Base-by-base conservation (phyloP, 768 basidiomycete genomes). In the Kwoniella europaea region DNA sequence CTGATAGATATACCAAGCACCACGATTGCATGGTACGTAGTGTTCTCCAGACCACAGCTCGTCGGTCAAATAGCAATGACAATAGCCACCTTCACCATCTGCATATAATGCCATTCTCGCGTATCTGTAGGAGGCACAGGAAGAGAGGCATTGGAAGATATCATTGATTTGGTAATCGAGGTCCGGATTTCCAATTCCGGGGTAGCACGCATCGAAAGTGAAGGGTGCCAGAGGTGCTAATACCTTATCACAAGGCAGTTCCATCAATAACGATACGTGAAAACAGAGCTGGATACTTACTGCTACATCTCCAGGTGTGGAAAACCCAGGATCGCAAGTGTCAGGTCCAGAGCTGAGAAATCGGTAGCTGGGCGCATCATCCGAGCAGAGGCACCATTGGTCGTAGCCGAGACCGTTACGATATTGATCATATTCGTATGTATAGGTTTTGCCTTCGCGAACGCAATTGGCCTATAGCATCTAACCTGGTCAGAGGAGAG, bases 1-100 rank as follows among this genome's bases (percentile, higher is more conserved):
- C n/a, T n/a, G n/a, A 55, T 55, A 55, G 5, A 55, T 55, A 55
- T 55, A 55, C 54, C 54, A 55, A 55, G 13, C 54, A n/a, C 54
- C 54, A 10, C n/a, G 54, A 20, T 55, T 24, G 22, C 54, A 55
- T 10, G 18, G 22, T n/a, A n/a, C n/a, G 10, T 24, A 55, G 5
- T n/a, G 54, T 10, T 55, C n/a, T 10, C 22, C 22, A 16, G 54
- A n/a, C 54, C 54, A 55, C 1, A 55, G 54, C 13, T 15, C 22
- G 22, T 55, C 22, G n/a, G 2, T 9, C 2, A n/a, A 10, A 46
- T 55, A 55, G 54, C 54, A 55, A 10, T 10, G 10, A 20, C 54
- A 55, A n/a, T 55, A n/a, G 10, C 54, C 54, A 5, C 54, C 10
- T 24, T n/a, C 18, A 10, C 54, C 54, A 10, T 55, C 54, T 20